These are phyloP conservation scores for Venturia asperata DNA, from an alignment of 2,329 filamentous ascomycete genomes.

Conservation along the genomic window DNA sequence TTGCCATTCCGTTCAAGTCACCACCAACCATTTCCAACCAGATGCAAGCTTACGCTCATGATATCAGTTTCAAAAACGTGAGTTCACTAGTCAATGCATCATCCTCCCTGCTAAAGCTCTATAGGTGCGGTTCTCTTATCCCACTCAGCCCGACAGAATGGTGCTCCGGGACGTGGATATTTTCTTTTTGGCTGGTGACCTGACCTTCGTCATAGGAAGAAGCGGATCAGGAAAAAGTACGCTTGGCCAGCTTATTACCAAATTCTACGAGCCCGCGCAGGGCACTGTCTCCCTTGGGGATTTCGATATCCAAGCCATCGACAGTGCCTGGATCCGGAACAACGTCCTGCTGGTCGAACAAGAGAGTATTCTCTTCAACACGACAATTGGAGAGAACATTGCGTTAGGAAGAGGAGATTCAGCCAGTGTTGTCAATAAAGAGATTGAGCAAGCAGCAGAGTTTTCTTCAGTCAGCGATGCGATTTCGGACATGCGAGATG, in stretches of 20 bases:
- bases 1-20: background rate
- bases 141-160: slow-evolving; percentile 54
- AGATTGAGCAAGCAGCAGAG: slow-evolving; percentile 51
- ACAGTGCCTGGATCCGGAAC: slow-evolving; percentile 64
- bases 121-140: slow-evolving; percentile 77
- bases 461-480: slow-evolving; percentile 63
- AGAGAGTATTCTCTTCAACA: slow-evolving; percentile 71
- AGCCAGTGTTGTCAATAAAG: slow-evolving; percentile 35
- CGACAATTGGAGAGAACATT: slow-evolving; percentile 71
- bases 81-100: slow-evolving; percentile 24
- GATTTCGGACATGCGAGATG: slow-evolving; percentile 58
- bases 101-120: background rate
- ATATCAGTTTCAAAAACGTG: slow-evolving; percentile 64
- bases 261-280: slow-evolving; percentile 61
- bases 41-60: slow-evolving; percentile 47
- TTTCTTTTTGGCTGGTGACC: slow-evolving; percentile 62
- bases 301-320: slow-evolving; percentile 52
- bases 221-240: slow-evolving; percentile 95
- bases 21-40: background rate
- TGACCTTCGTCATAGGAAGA: slow-evolving; percentile 73
- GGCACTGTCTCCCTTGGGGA: slow-evolving; percentile 67
- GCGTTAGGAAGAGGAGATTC: slow-evolving; percentile 52
- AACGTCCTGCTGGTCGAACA: slow-evolving; percentile 81
- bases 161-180: slow-evolving; percentile 59
- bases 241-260: slow-evolving; percentile 68